These are phyloP conservation scores for Inga leiocalycina DNA, from an alignment of 306 rosid species.

Conservation along the genomic window DNA sequence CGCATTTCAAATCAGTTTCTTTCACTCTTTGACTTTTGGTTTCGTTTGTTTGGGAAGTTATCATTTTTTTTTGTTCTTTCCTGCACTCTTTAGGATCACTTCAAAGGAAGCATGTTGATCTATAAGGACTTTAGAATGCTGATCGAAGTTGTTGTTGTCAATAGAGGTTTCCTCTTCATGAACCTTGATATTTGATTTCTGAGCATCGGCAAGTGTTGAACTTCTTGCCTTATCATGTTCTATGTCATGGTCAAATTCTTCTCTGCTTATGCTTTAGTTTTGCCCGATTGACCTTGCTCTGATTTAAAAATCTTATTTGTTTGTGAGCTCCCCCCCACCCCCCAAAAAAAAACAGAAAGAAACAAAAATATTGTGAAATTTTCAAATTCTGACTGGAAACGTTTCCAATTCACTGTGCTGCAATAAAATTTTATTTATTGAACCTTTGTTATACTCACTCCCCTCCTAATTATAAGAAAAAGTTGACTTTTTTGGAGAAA, in stretches of 20 bases:
- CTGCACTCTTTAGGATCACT: constrained; percentile 23
- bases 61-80: constrained; percentile 29
- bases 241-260: constrained; percentile 24
- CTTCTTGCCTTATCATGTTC: neutral
- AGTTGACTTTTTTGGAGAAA: too few relatives aligned
- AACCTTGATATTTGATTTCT: constrained; percentile 18
- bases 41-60: neutral
- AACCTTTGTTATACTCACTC: neutral
- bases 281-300: constrained; percentile 17
- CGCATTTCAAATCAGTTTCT: constrained; percentile 7
- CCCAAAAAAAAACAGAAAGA: too few relatives aligned
- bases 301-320: constrained; percentile 11
- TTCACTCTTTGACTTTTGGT: constrained; percentile 10
- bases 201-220: constrained; percentile 10
- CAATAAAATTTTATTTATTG: constrained; percentile 13
- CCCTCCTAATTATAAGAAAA: too few relatives aligned
- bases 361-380: too few relatives aligned
- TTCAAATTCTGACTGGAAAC: too few relatives aligned
- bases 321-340: too few relatives aligned
- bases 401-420: constrained; percentile 35
- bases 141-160: constrained; percentile 23
- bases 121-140: constrained; percentile 30
- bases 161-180: constrained; percentile 21
- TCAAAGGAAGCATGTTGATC: constrained; percentile 30
- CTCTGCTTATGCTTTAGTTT: constrained; percentile 22